Conservation (phyloP, 805 yeast species). For the Saccharomyces mikatae region DNA sequence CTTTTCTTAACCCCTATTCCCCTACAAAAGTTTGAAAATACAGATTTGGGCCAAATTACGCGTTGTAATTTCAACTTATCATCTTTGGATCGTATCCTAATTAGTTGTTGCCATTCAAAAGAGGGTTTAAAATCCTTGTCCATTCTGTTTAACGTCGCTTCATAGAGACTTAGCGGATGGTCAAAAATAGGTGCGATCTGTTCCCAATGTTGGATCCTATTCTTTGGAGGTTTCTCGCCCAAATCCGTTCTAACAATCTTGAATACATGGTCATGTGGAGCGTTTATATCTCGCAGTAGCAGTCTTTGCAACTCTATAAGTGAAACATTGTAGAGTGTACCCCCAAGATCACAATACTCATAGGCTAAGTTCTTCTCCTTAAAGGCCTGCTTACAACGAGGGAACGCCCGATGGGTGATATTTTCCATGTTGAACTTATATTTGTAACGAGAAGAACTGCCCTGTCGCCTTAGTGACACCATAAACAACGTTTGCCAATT, state of each 20-base stretch:
- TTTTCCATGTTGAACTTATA: background rate
- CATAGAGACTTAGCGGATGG: background rate
- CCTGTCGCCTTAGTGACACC: slow-evolving; percentile 5
- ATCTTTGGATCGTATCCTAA: background rate
- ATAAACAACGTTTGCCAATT: slow-evolving; percentile 4
- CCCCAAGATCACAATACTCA: background rate
- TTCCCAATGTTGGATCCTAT: background rate
- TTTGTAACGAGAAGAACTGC: background rate
- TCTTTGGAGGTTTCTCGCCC: background rate
- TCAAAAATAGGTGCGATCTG: background rate
- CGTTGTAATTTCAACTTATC: slow-evolving; percentile 5
- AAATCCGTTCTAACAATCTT: background rate
- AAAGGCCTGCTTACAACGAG: background rate
- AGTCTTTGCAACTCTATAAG: slow-evolving; percentile 4
- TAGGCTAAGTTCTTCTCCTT: background rate
- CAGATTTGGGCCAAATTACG: slow-evolving; percentile 17
- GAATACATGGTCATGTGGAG: background rate
- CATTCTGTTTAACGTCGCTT: background rate
- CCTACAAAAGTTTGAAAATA: slow-evolving; percentile 15
- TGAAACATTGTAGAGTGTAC: slow-evolving; percentile 4
- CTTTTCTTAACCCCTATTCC: slow-evolving; percentile 18
- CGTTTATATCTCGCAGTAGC: background rate
- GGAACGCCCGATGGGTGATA: background rate
- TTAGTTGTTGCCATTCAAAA: background rate
- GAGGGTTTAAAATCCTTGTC: background rate